Evolutionary conservation across 2,329 filamentous ascomycete genomes (phyloP), one percentile per base, ranked within the genome.

Genomic region (Stagonosporopsis cucurbitacearum): DNA sequence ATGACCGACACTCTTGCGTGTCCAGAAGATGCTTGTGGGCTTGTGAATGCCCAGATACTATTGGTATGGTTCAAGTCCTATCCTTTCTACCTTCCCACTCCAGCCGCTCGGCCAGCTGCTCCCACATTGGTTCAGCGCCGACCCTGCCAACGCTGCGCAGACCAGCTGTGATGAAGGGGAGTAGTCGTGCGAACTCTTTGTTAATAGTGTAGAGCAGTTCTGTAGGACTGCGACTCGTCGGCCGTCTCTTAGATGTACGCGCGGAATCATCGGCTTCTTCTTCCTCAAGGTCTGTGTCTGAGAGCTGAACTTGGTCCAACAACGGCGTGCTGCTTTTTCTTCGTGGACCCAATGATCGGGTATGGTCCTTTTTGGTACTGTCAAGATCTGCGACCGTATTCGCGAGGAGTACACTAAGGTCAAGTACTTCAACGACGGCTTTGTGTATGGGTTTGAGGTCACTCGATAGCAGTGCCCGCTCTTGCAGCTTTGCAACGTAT

Each of bases 41-140:
- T 19, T 7, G 6, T 19, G 6, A 35, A n/a, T 7, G 3, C 12
- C n/a, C 5, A 35, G 19, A 8, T n/a, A 7, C 17, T 2, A 2
- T 35, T 19, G 17, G 11, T 22, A 3, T 3, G 13, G 5, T 20
- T 6, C 12, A 54, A 7, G 42, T 20, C 32, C 44, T 23, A 7
- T 61, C 57, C 26, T 48, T 60, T 43, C 50, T 61, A 33, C 57
- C 61, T 46, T 69, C 77, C 68, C 81, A 81, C 65, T 93, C 89
- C 40, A 96, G 75, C 79, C 89, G 90, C 73, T 96, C 91, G 0
- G 90, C 91, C 57, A 96, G 72, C 57, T 89, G 86, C 74, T 95
- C 91, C 89, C 92, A 94, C 70, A 88, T 84, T 69, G 67, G 82
- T 76, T 91, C 86, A 25, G 86, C 86, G 43, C 89, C 88, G 30